Evolutionary conservation across 768 basidiomycete genomes (phyloP), one percentile per base, ranked within the genome.

Genomic region (Arthromyces matolae): DNA sequence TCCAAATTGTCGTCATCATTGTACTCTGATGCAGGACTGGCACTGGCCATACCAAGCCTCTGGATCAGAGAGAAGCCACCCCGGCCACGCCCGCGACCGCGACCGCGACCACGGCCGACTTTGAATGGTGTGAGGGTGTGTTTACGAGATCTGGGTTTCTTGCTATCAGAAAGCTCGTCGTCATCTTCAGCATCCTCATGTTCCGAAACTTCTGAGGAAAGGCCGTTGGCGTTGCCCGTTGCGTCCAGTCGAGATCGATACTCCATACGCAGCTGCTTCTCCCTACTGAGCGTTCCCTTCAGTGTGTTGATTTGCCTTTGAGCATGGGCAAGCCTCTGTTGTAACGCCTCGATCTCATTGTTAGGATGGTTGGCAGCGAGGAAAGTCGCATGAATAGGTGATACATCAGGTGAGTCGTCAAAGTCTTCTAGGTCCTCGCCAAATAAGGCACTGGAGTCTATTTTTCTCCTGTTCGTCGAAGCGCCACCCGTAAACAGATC

Each of bases 221-320:
- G 52, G 35, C 67, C 68, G 31, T 53, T 49, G 62, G 56, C 5
- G 72, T 71, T 65, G 71, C 66, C 43, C 5, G 72, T 71, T 65
- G 71, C 66, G 42, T 76, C 75, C 20, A 85, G 66, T 60, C 73
- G 75, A 47, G 81, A 71, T 59, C 69, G 72, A 49, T 80, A 80
- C 45, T 85, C 84, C 61, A 90, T 79, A 27, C 85, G 80, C 46
- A 83, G 69, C 70, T 89, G 85, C 69, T 91, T 93, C 76, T 93
- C 92, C 49, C 90, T 76, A 59, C 82, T 80, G 43, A 93, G 63
- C 1, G 84, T 83, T 39, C 84, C 80, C 59, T 89, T 88, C 51
- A 93, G 78, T 13, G 90, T 91, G 52, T 73, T 78, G 59, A 93
- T 84, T 59, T 91, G 90, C 50, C 91, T 73, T 63, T 93, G 89